phyloP scores from a whole-genome alignment of 129 eudicot species.

The carrot (Daucus carota) region DH1_v3.0 NC_030387.2:35717001-35717500 shows the following conservation, averaged over 20 bases:
- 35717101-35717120: not conserved
- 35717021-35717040: not conserved
- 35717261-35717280: conserved; percentile 41
- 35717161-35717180: conserved; percentile 97
- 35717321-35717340: conserved; percentile 11
- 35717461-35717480: conserved; percentile 74
- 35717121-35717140: conserved; percentile 1
- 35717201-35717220: conserved; percentile 7
- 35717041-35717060: not conserved
- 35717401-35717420: conserved; percentile 96
- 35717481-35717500: conserved; percentile 62
- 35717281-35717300: conserved; percentile 97
- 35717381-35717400: conserved; percentile 20
- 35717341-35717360: not conserved
- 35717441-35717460: conserved; percentile 85
- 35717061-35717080: not conserved
- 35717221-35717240: conserved; percentile 4
- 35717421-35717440: conserved; percentile 97
- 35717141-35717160: conserved; percentile 76
- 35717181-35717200: conserved; percentile 8
- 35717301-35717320: conserved; percentile 90
- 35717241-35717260: not conserved
- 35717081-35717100: not conserved
- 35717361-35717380: not conserved
- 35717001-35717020: not conserved